Percentiles rank a stretch among this genome's conserved stretches.
These are phyloP conservation scores for Yamadazyma philogaea DNA, from an alignment of 805 yeast genomes.

Conservation along the genomic window DNA sequence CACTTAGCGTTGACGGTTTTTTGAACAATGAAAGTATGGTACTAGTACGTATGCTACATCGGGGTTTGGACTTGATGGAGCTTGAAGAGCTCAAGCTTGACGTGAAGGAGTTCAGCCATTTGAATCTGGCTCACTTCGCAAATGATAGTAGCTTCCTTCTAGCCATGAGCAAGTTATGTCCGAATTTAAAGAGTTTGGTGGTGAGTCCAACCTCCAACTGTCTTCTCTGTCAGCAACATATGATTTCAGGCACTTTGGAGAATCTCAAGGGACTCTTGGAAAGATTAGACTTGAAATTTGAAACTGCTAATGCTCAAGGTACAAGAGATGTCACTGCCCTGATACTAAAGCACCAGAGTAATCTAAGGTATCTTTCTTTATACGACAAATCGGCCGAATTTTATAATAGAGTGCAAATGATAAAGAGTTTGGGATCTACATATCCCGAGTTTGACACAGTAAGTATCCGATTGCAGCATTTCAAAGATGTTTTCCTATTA, in stretches of 20 bases:
- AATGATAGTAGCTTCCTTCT: conserved; percentile 13
- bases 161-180: conserved; percentile 11
- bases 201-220: conserved; percentile 22
- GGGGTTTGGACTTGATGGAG: conserved; percentile 14
- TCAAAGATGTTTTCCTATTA: conserved; percentile 3
- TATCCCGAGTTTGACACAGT: conserved; percentile 9
- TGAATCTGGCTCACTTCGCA: conserved; percentile 15
- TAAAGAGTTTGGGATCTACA: conserved; percentile 7
- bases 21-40: conserved; percentile 15
- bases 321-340: conserved; percentile 10
- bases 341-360: conserved; percentile 12
- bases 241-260: conserved; percentile 8
- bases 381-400: conserved; percentile 19
- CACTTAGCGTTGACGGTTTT: conserved; percentile 23
- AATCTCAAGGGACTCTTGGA: conserved; percentile 12
- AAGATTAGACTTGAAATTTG: conserved; percentile 14
- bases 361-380: conserved; percentile 12
- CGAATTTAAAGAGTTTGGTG: conserved; percentile 10
- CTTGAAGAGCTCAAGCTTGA: conserved; percentile 16
- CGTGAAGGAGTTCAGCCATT: conserved; percentile 23
- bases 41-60: conserved; percentile 11
- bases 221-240: conserved; percentile 18
- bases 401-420: conserved; percentile 14
- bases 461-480: conserved; percentile 6
- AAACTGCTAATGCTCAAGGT: conserved; percentile 12